A percentile compares a stretch with the other conserved stretches of the same genome.
phyloP scores from a whole-genome alignment of 78 protist species.

The Dictyostelium capitatum region DNA sequence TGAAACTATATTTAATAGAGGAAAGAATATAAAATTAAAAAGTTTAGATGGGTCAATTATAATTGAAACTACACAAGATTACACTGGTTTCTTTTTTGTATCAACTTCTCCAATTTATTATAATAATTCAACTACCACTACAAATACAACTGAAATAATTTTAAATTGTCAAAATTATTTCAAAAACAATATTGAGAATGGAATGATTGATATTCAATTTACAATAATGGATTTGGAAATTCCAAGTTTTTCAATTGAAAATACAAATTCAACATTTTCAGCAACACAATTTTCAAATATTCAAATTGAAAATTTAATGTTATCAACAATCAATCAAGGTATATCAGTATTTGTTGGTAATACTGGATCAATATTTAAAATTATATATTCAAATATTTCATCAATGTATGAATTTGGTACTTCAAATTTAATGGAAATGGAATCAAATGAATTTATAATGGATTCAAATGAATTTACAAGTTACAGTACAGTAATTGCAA shows the following conservation, averaged over 20 bases:
- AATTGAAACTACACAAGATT: neutral
- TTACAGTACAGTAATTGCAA: neutral
- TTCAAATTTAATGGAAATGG: neutral
- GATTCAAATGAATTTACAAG: neutral
- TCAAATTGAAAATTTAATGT: neutral
- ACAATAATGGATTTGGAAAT: neutral
- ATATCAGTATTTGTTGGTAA: neutral
- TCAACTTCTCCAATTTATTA: neutral
- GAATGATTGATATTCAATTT: neutral
- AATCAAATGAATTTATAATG: neutral
- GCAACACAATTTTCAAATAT: neutral
- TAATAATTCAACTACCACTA: too few species aligned
- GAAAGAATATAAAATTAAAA: neutral
- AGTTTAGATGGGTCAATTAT: neutral
- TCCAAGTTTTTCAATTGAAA: too few species aligned
- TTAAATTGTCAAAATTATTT: too few species aligned
- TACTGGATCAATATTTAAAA: neutral
- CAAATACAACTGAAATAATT: too few species aligned
- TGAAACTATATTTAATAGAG: slow-evolving; percentile 14
- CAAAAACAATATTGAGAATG: too few species aligned
- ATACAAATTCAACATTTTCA: neutral
- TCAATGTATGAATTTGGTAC: neutral
- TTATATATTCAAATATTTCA: neutral
- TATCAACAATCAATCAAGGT: neutral
- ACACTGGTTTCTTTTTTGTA: neutral